Percentiles rank a stretch among this genome's conserved stretches.
Conservation (phyloP, 495 filamentous ascomycete genomes). For the Aspergillus carlsbadensis region DNA sequence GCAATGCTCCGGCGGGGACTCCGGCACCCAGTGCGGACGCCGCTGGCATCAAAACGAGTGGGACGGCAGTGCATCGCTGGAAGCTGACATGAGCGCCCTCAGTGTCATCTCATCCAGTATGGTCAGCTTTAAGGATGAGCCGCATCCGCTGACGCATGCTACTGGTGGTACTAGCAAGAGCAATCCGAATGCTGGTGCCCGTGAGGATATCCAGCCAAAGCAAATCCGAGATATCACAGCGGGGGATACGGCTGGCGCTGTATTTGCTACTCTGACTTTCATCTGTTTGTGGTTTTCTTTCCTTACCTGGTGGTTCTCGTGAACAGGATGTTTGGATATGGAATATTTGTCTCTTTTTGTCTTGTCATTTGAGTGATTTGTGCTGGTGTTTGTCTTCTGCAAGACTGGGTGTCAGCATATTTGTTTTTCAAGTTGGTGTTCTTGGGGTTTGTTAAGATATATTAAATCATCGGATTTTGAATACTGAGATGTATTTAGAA, state of each 20-base stretch:
- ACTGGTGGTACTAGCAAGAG: slow-evolving; percentile 67
- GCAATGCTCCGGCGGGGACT: slow-evolving; percentile 54
- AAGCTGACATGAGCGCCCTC: slow-evolving; percentile 60
- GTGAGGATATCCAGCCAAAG: slow-evolving; percentile 22
- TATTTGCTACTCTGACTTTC: slow-evolving; percentile 61
- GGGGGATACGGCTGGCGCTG: slow-evolving; percentile 63
- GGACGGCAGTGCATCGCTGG: slow-evolving; percentile 50
- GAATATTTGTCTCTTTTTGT: neutral
- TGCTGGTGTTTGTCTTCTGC: slow-evolving; percentile 2
- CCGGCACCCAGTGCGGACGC: slow-evolving; percentile 50
- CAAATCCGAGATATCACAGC: slow-evolving; percentile 44
- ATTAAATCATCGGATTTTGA: too few relatives aligned
- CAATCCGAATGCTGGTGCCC: slow-evolving; percentile 56
- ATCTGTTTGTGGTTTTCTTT: slow-evolving; percentile 51
- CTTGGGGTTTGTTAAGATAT: too few relatives aligned
- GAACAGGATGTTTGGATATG: slow-evolving; percentile 35
- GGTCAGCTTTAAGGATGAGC: slow-evolving; percentile 40
- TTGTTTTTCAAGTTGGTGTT: neutral
- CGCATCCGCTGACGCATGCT: slow-evolving; percentile 51
- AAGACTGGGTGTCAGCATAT: neutral
- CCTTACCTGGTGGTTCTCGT: slow-evolving; percentile 28
- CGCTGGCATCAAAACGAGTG: slow-evolving; percentile 48
- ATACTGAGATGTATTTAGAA: too few relatives aligned
- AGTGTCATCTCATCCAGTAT: slow-evolving; percentile 56
- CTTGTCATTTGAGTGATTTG: too few relatives aligned